Evolutionary conservation across 179 eudicot species (phyloP).

Genomic region (Vitellaria paradoxa): DNA sequence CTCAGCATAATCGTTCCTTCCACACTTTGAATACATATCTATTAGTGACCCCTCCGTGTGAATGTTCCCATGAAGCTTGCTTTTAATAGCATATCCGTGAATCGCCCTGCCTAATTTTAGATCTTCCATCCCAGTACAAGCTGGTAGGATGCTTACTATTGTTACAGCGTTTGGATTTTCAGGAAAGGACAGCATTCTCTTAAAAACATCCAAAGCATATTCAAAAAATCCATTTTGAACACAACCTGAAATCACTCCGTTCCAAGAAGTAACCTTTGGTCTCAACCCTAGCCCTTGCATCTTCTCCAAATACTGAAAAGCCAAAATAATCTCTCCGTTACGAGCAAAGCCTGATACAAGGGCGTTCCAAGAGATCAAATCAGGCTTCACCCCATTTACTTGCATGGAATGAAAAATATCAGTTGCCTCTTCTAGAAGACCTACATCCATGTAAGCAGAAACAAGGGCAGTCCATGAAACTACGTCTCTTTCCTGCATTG

Average conservation of each 20-base stretch:
- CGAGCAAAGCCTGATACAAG: conserved; percentile 45
- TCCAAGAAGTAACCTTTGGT: conserved; percentile 45
- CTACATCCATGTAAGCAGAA: conserved; percentile 42
- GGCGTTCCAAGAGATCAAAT: conserved; percentile 56
- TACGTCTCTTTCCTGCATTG: conserved; percentile 48
- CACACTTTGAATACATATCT: conserved; percentile 51
- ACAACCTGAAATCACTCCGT: conserved; percentile 57
- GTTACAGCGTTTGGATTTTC: conserved; percentile 43
- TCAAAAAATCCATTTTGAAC: conserved; percentile 32
- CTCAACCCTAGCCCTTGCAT: conserved; percentile 39
- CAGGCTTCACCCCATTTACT: conserved; percentile 40
- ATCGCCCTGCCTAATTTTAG: conserved; percentile 37
- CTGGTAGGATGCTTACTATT: conserved; percentile 42
- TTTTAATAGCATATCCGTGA: conserved; percentile 48
- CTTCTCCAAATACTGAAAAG: conserved; percentile 33
- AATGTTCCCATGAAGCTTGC: conserved; percentile 27
- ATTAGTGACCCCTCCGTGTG: conserved; percentile 44
- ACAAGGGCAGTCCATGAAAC: conserved; percentile 68
- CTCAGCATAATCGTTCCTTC: conserved; percentile 38
- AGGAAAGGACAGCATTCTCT: conserved; percentile 30
- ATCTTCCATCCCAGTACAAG: conserved; percentile 42
- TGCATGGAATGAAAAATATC: conserved; percentile 46
- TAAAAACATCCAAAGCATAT: conserved; percentile 43
- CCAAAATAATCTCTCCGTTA: conserved; percentile 44
- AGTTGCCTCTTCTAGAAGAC: conserved; percentile 35